A percentile compares a stretch with the other conserved stretches of the same genome.
These are phyloP conservation scores for Aspergillus ostianus DNA, from an alignment of 495 filamentous ascomycete genomes.

Conservation along the genomic window DNA sequence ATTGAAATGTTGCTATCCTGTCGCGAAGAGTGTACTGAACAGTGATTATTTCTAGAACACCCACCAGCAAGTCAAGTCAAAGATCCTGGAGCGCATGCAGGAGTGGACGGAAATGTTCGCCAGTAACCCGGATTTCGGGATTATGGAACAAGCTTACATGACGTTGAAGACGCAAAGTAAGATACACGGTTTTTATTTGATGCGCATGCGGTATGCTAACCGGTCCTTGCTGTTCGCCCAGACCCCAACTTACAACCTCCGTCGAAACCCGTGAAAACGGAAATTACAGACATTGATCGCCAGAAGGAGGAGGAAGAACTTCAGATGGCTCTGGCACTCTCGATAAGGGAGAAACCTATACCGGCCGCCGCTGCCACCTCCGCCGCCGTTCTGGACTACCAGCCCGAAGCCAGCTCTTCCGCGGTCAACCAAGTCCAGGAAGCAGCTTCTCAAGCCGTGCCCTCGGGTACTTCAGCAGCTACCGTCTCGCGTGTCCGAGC, in stretches of 20 bases:
- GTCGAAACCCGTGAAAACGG: slow-evolving; percentile 84
- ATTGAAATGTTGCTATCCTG: neutral
- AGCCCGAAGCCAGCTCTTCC: slow-evolving; percentile 25
- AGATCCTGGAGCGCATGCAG: slow-evolving; percentile 94
- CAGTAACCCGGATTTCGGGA: slow-evolving; percentile 85
- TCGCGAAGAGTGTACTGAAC: slow-evolving; percentile 2
- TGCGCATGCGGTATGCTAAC: neutral
- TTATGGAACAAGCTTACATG: slow-evolving; percentile 95
- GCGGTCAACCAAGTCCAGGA: slow-evolving; percentile 41
- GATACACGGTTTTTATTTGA: slow-evolving; percentile 13
- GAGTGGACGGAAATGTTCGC: slow-evolving; percentile 96
- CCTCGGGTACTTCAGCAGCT: slow-evolving; percentile 83
- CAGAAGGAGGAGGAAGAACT: slow-evolving; percentile 97
- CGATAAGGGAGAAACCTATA: slow-evolving; percentile 74
- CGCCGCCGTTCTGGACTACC: slow-evolving; percentile 17
- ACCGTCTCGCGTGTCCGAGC: slow-evolving; percentile 94
- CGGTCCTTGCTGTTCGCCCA: slow-evolving; percentile 30
- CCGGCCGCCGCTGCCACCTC: slow-evolving; percentile 26
- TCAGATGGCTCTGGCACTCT: slow-evolving; percentile 91
- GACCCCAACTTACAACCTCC: slow-evolving; percentile 92
- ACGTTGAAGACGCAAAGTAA: slow-evolving; percentile 77
- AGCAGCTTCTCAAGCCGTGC: slow-evolving; percentile 46
- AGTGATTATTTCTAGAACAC: slow-evolving; percentile 60
- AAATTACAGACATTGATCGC: slow-evolving; percentile 85
- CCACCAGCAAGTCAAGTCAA: slow-evolving; percentile 92